Conservation (phyloP, 345 rosid species). For the Raphanus raphanistrum region DNA sequence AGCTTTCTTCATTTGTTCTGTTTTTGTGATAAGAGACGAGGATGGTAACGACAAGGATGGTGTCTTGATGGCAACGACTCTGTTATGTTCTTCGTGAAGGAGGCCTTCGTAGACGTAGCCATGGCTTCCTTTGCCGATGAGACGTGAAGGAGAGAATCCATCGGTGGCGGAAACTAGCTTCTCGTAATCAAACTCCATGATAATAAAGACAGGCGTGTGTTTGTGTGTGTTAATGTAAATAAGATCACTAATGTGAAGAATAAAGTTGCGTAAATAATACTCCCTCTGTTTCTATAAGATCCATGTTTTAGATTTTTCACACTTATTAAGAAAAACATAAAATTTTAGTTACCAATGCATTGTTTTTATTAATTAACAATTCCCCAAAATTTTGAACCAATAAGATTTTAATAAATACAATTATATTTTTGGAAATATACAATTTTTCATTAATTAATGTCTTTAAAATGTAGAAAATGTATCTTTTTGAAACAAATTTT, state of each 20-base stretch:
- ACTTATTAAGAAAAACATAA: no score
- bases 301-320: no score
- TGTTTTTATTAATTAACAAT: no score
- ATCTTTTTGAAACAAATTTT: no score
- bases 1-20: constrained; percentile 53
- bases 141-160: constrained; percentile 53
- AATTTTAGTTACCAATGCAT: no score
- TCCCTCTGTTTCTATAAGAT: no score
- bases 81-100: constrained; percentile 27
- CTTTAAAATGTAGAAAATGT: no score
- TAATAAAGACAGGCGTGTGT: neutral
- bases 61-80: constrained; percentile 57
- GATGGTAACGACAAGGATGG: constrained; percentile 15
- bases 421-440: no score
- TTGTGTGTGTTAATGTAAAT: neutral
- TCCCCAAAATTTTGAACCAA: no score
- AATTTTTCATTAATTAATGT: no score
- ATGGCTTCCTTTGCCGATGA: constrained; percentile 84
- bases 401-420: no score
- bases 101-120: constrained; percentile 55
- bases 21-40: neutral
- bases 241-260: neutral
- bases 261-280: constrained; percentile 1
- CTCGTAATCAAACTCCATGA: constrained; percentile 48
- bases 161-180: constrained; percentile 55